phyloP scores from a whole-genome alignment of 23 red algal species.

The Gracilariopsis chorda region DNA sequence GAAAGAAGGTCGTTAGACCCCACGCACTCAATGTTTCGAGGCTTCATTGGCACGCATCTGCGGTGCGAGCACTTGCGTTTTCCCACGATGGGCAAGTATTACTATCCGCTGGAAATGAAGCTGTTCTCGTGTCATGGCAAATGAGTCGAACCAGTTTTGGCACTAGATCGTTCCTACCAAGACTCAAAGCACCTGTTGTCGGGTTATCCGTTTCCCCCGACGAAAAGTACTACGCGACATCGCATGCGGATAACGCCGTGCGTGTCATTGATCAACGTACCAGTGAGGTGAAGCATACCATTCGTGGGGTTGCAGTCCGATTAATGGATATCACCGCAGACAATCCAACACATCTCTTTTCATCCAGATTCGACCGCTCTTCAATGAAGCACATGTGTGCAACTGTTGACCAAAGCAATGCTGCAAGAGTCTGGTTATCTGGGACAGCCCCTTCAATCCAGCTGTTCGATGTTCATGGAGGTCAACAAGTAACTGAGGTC shows the following conservation, averaged over 20 bases:
- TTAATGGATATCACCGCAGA: background rate
- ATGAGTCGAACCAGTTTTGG: constrained; percentile 36
- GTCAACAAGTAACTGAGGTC: constrained; percentile 31
- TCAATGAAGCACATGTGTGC: background rate
- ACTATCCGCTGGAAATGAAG: constrained; percentile 48
- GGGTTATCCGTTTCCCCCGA: constrained; percentile 47
- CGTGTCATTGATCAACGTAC: constrained; percentile 45
- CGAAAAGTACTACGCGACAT: constrained; percentile 24
- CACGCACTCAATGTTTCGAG: background rate
- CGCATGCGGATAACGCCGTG: constrained; percentile 50
- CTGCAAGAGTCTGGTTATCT: background rate
- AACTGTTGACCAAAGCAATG: background rate
- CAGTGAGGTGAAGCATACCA: background rate
- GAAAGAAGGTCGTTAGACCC: constrained; percentile 1
- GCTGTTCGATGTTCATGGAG: constrained; percentile 29
- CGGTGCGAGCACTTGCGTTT: constrained; percentile 45
- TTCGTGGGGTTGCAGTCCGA: constrained; percentile 13
- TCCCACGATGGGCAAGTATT: constrained; percentile 16
- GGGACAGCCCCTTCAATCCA: constrained; percentile 39
- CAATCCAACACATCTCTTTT: constrained; percentile 7
- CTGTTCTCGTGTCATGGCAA: constrained; percentile 49
- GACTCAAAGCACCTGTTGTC: constrained; percentile 28
- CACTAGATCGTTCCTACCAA: constrained; percentile 7
- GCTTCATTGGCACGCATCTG: constrained; percentile 62
- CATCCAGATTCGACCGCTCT: background rate